Conservation (phyloP, 768 basidiomycete genomes). For the Mycena maculata region DNA sequence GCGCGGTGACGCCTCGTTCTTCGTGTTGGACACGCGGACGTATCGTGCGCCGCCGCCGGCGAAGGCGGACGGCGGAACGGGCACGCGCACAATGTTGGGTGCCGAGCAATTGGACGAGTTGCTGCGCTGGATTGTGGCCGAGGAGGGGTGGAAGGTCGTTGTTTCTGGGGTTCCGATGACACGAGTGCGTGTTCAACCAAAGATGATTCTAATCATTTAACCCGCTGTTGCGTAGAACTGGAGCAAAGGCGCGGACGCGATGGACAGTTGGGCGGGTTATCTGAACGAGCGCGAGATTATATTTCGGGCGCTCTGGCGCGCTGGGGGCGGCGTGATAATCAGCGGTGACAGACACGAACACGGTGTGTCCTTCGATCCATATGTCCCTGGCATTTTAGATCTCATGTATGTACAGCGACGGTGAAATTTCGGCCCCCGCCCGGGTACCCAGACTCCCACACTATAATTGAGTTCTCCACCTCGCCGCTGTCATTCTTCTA, state of each 20-base stretch:
- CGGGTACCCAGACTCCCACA: constrained; percentile 2
- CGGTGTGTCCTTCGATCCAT: neutral
- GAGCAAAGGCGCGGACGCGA: constrained; percentile 15
- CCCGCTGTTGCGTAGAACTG: constrained; percentile 2
- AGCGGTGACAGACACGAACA: constrained; percentile 21
- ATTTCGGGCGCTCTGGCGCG: constrained; percentile 11
- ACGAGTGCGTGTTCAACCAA: neutral
- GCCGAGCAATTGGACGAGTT: constrained; percentile 10
- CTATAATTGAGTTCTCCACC: constrained; percentile 18
- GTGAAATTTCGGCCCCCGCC: constrained; percentile 15
- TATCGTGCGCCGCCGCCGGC: constrained; percentile 6
- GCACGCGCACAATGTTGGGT: constrained; percentile 13
- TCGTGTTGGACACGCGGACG: constrained; percentile 16
- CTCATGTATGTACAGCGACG: constrained; percentile 1
- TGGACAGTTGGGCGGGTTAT: constrained; percentile 22
- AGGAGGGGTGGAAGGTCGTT: constrained; percentile 17
- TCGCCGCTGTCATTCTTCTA: constrained; percentile 21
- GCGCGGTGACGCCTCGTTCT: constrained; percentile 16
- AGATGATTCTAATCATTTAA: neutral
- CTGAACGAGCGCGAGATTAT: constrained; percentile 14
- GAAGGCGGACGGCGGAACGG: neutral
- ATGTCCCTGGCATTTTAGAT: neutral
- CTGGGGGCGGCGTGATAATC: constrained; percentile 11
- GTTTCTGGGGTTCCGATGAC: constrained; percentile 21
- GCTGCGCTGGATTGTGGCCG: neutral